Evolutionary conservation across 2,329 filamentous ascomycete species (phyloP).

Genomic region (Claviceps capensis): DNA sequence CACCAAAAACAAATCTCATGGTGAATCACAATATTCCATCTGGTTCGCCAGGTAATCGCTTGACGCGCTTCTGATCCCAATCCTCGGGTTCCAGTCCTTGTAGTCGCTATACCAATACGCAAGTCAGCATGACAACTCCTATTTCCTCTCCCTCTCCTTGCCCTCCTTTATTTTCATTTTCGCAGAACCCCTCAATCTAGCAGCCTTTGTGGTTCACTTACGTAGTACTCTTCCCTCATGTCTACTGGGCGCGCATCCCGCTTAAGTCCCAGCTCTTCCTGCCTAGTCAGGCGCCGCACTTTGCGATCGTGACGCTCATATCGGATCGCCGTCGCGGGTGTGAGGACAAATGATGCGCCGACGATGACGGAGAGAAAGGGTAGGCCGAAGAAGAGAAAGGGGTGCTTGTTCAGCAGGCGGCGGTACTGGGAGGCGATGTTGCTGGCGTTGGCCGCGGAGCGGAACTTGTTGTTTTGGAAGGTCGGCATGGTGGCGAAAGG

Average conservation of each 20-base stretch:
- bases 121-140: not conserved
- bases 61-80: slow-evolving; percentile 94
- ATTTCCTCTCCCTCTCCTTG: not conserved
- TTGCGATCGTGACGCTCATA: slow-evolving; percentile 90
- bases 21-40: slow-evolving; percentile 58
- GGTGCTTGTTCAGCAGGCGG: slow-evolving; percentile 57
- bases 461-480: slow-evolving; percentile 64
- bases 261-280: slow-evolving; percentile 75
- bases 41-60: slow-evolving; percentile 76
- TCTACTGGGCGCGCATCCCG: slow-evolving; percentile 57
- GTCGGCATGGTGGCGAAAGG: slow-evolving; percentile 15
- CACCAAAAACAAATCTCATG: not conserved
- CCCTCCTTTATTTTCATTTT: not conserved
- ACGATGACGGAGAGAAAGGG: slow-evolving; percentile 87
- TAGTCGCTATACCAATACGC: slow-evolving; percentile 13
- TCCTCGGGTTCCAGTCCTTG: slow-evolving; percentile 82
- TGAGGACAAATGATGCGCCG: slow-evolving; percentile 84
- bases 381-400: slow-evolving; percentile 85
- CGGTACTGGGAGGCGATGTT: slow-evolving; percentile 68
- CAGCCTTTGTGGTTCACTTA: slow-evolving; percentile 29
- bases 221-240: slow-evolving; percentile 79
- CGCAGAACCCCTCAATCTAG: too few relatives aligned
- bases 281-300: slow-evolving; percentile 69
- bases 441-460: slow-evolving; percentile 49
- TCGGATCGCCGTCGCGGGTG: slow-evolving; percentile 80